Percentiles rank a stretch among this genome's conserved stretches.
Conservation (phyloP, 1,139 yeast species). For the Sugiyamaella japonica region DNA sequence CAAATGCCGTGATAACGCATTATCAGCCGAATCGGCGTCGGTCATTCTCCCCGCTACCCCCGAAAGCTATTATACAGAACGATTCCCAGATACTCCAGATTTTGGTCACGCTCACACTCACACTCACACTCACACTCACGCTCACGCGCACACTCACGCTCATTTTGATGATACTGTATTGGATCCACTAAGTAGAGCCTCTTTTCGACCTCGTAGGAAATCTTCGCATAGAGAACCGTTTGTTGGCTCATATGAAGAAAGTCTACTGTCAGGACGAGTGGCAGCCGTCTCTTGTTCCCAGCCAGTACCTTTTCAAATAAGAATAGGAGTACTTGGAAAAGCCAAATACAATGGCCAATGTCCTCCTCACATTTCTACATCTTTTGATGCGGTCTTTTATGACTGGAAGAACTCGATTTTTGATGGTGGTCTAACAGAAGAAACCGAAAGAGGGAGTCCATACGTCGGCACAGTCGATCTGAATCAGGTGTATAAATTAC, state of each 20-base stretch:
- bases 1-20: conserved; percentile 17
- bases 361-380: conserved; percentile 35
- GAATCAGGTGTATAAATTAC: conserved; percentile 35
- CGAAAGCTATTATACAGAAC: neutral
- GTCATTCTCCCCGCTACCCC: conserved; percentile 8
- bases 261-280: conserved; percentile 40
- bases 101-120: neutral
- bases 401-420: conserved; percentile 31
- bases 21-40: conserved; percentile 3
- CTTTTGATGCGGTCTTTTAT: conserved; percentile 43
- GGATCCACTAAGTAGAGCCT: neutral
- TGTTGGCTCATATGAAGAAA: conserved; percentile 43
- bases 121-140: too few relatives aligned
- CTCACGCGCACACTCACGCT: too few relatives aligned
- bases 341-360: conserved; percentile 27
- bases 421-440: conserved; percentile 20
- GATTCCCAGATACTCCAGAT: conserved; percentile 13
- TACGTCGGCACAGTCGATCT: conserved; percentile 46
- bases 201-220: conserved; percentile 21
- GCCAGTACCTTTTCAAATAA: conserved; percentile 37
- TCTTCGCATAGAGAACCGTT: conserved; percentile 30
- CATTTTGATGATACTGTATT: neutral
- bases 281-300: conserved; percentile 36
- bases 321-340: conserved; percentile 37
- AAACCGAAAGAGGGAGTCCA: conserved; percentile 39